Evolutionary conservation across 2,329 filamentous ascomycete genomes (phyloP), one percentile per base, ranked within the genome.

Genomic region (Ceratocystiopsis sp.): DNA sequence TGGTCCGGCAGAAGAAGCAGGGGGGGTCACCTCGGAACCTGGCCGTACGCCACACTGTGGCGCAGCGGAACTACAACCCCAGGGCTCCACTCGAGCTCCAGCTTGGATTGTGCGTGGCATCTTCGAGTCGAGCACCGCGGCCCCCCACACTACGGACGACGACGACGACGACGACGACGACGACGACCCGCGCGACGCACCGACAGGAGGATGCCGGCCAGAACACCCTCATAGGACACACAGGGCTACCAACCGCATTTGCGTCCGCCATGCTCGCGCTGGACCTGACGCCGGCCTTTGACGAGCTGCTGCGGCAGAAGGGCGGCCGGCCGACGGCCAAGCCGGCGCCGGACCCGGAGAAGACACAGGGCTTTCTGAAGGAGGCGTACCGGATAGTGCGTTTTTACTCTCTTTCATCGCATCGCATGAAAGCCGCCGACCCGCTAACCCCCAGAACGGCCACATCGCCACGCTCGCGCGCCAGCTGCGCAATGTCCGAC

Each of bases 371-470:
- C 54, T 98, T 96, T 57, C 67, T 96, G 33, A 86, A 89, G 57
- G 89, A 96, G 62, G 91, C 91, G 42, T 91, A 93, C 62, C 76
- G 81, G 57, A 95, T 96, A 60, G 87, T 93, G 65, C 55, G 71
- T 34, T 12, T 14, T 21, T 7, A 14, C 7, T 4, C 16, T 13
- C 33, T 18, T 7, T n/a, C 17, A 11, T 14, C 21, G 21, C 4
- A 21, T 21, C 4, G 21, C 21, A 4, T 8, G 21, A 4, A 29
- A 15, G n/a, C n/a, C n/a, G n/a, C n/a, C n/a, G n/a, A n/a, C n/a
- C n/a, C 7, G 35, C 43, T 47, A 19, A 45, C 38, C 17, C 14
- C 5, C 37, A 93, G 86, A 91, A 93, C 57, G 73, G 78, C 9
- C 85, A 93, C 57, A 93, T 96, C 48, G 64, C 73, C 48, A 84